These are phyloP conservation scores for Tylopilus felleus DNA, from an alignment of 768 basidiomycete species.

Conservation along the genomic window DNA sequence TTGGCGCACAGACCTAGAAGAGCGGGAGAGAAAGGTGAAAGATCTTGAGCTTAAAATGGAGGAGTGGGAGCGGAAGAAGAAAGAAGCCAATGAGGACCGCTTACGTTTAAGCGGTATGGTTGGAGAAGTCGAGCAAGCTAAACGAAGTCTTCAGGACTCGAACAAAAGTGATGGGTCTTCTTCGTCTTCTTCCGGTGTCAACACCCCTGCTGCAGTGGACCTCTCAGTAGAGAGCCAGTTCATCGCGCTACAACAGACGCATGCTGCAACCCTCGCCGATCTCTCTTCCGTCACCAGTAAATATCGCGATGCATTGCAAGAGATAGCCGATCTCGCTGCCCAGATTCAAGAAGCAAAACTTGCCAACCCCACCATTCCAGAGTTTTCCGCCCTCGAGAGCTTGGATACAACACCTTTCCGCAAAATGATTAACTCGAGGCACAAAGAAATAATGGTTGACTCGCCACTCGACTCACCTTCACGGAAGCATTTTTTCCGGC, in stretches of 20 bases:
- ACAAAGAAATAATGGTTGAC: constrained; percentile 42
- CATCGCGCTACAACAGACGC: constrained; percentile 72
- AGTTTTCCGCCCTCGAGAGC: constrained; percentile 39
- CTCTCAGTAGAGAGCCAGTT: constrained; percentile 58
- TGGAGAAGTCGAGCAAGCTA: constrained; percentile 66
- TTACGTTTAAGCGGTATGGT: constrained; percentile 64
- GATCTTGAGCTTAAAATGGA: constrained; percentile 76
- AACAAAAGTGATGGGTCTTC: constrained; percentile 30
- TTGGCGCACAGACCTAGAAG: constrained; percentile 83
- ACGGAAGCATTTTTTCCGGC: constrained; percentile 80
- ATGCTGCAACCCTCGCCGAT: constrained; percentile 75
- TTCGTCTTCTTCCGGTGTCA: constrained; percentile 30
- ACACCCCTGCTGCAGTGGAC: constrained; percentile 34
- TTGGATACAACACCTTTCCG: constrained; percentile 46
- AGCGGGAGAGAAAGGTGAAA: constrained; percentile 70
- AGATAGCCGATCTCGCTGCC: constrained; percentile 90
- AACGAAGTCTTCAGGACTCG: constrained; percentile 56
- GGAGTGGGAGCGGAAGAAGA: constrained; percentile 72
- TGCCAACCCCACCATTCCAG: constrained; percentile 43
- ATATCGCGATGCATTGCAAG: constrained; percentile 84
- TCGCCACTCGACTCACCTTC: constrained; percentile 52
- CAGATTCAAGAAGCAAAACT: constrained; percentile 88
- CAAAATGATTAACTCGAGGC: constrained; percentile 49
- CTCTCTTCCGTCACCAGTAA: constrained; percentile 74
- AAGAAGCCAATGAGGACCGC: constrained; percentile 64